Percentiles rank a stretch among this genome's conserved stretches.
Evolutionary conservation across 805 yeast species (phyloP).

Genomic region (Brettanomyces naardenensis): DNA sequence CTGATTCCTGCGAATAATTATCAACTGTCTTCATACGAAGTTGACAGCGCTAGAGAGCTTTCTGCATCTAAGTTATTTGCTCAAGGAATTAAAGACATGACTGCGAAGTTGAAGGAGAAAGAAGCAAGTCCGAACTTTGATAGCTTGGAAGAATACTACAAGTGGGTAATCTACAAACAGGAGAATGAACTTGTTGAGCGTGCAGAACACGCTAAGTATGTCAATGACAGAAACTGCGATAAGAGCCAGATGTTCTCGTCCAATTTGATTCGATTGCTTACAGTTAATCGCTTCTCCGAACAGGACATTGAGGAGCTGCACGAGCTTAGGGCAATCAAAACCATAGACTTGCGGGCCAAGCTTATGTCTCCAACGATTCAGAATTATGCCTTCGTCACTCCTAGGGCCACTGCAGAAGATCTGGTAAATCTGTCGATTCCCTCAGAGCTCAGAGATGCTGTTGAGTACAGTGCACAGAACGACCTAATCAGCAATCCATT

Average conservation of each 20-base stretch:
- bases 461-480: slow-evolving; percentile 23
- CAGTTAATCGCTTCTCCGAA: slow-evolving; percentile 19
- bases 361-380: slow-evolving; percentile 48
- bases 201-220: slow-evolving; percentile 48
- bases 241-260: slow-evolving; percentile 63
- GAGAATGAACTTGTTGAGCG: slow-evolving; percentile 45
- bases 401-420: slow-evolving; percentile 73
- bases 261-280: slow-evolving; percentile 40
- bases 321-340: slow-evolving; percentile 30
- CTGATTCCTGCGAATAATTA: slow-evolving; percentile 45
- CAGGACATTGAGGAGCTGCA: slow-evolving; percentile 22
- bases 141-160: slow-evolving; percentile 51
- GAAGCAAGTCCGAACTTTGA: slow-evolving; percentile 23
- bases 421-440: slow-evolving; percentile 49
- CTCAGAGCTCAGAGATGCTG: slow-evolving; percentile 21
- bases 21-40: slow-evolving; percentile 35
- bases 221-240: slow-evolving; percentile 59
- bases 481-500: slow-evolving; percentile 39
- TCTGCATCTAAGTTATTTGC: slow-evolving; percentile 41
- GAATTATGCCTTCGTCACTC: slow-evolving; percentile 81
- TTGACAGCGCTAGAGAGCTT: slow-evolving; percentile 34
- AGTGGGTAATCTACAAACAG: slow-evolving; percentile 43
- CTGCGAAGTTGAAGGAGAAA: slow-evolving; percentile 26
- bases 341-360: slow-evolving; percentile 32
- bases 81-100: slow-evolving; percentile 36